Evolutionary conservation across 2,329 filamentous ascomycete species (phyloP), one percentile per base, ranked within the genome.

Genomic region (Ophiosphaerella korrae): DNA sequence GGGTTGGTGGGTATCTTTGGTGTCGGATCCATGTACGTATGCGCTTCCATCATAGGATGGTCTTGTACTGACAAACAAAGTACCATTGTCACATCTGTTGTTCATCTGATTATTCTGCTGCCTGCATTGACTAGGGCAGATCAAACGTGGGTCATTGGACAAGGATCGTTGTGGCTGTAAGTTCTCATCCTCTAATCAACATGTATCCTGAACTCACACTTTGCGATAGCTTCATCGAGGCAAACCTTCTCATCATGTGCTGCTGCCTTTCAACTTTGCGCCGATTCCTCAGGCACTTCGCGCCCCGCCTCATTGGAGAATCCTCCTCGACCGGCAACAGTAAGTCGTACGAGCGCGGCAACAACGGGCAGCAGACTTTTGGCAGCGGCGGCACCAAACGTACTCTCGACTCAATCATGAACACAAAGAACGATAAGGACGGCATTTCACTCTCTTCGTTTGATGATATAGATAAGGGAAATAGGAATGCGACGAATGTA

Each of bases 201-300:
- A 21, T n/a, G 12, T 6, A 7, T n/a, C 13, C 13, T 34, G 3
- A 7, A 21, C 48, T 47, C 42, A 51, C 39, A 18, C 3, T n/a
- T 9, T 5, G 3, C 5, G 16, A 26, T 18, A 75, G 72, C 1
- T 63, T 75, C 34, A 58, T 77, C 32, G 75, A 78, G 50, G 60
- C 66, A 0, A 78, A 78, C 34, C 63, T 78, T 0, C 69, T 77
- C 43, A 66, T 78, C 24, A 73, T 76, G 11, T 78, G 75, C 57
- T 74, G 73, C 16, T 74, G 73, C 18, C 67, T 77, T 31, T 74
- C 75, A 0, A 77, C 75, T 1, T 53, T 78, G 1, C 69, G 72
- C 23, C 73, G 73, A 14, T 78, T 77, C 65, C 65, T 77, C 50
- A 63, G 63, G 2, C 72, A 75, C 45, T 60, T 77, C 9, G 67